phyloP scores from a whole-genome alignment of 345 rosid genomes.

The Isatis tinctoria region DNA sequence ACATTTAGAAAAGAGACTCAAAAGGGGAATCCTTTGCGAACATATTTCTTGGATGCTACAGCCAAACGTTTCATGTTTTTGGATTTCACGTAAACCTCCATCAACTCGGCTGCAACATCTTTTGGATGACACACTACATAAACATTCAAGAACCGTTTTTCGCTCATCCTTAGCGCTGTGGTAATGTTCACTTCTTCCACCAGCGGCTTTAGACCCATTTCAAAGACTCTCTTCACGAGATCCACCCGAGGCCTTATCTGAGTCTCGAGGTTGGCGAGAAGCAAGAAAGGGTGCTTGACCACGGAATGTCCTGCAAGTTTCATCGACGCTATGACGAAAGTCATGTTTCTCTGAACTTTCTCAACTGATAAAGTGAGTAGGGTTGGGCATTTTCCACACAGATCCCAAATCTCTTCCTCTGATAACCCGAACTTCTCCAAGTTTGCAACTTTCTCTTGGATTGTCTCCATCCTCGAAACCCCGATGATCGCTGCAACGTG shows the following conservation, averaged over 20 bases:
- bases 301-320: conserved; percentile 53
- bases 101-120: conserved; percentile 50
- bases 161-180: conserved; percentile 67
- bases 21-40: conserved; percentile 64
- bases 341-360: conserved; percentile 85
- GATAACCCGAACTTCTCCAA: conserved; percentile 68
- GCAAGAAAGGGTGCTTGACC: conserved; percentile 47
- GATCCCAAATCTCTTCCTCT: conserved; percentile 60
- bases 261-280: conserved; percentile 51
- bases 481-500: conserved; percentile 60
- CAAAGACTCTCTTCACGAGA: conserved; percentile 54
- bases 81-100: conserved; percentile 45
- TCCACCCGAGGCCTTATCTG: conserved; percentile 55
- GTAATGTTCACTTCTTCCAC: conserved; percentile 9
- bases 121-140: conserved; percentile 57
- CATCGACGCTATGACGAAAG: conserved; percentile 61
- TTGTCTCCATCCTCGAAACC: conserved; percentile 63
- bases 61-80: conserved; percentile 65
- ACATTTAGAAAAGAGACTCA: conserved; percentile 21
- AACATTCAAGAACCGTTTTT: conserved; percentile 50
- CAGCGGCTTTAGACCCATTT: conserved; percentile 51
- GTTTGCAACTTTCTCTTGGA: conserved; percentile 60
- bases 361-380: conserved; percentile 61
- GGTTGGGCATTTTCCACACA: conserved; percentile 51
- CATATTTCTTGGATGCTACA: conserved; percentile 43